Conservation (phyloP, 1,284 basidiomycete species). For the Heterobasidion irregulare region DNA sequence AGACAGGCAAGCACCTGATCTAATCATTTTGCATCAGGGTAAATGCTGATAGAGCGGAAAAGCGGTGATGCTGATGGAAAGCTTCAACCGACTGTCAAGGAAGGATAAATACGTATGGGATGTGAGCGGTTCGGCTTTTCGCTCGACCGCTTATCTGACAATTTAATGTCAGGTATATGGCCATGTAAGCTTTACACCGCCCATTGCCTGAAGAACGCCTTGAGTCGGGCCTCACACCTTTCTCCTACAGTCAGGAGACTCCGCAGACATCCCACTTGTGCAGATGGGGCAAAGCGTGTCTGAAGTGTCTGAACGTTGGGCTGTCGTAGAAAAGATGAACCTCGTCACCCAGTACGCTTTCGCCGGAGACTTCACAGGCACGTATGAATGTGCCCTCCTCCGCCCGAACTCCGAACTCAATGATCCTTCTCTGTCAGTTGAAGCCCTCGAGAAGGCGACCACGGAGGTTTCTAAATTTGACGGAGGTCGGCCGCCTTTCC, state of each 20-base stretch:
- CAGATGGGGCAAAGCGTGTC: conserved; percentile 36
- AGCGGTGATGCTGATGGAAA: conserved; percentile 65
- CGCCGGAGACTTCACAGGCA: conserved; percentile 57
- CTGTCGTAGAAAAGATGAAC: conserved; percentile 58
- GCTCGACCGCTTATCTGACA: not conserved
- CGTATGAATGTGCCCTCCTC: conserved; percentile 5
- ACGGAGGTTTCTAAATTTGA: conserved; percentile 52
- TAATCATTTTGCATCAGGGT: conserved; percentile 26
- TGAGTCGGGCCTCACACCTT: not conserved
- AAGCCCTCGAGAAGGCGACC: conserved; percentile 55
- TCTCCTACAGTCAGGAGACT: conserved; percentile 49
- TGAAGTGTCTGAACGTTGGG: conserved; percentile 51
- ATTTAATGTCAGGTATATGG: conserved; percentile 42
- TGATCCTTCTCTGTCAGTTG: conserved; percentile 29
- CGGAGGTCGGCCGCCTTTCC: conserved; percentile 30
- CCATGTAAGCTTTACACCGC: conserved; percentile 36
- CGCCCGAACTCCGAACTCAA: not conserved
- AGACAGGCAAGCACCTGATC: conserved; percentile 37
- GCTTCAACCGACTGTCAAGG: conserved; percentile 48
- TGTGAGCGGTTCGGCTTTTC: conserved; percentile 29
- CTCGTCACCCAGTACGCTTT: conserved; percentile 62
- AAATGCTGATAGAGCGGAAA: conserved; percentile 53
- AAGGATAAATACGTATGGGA: conserved; percentile 70
- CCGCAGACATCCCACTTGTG: conserved; percentile 45
- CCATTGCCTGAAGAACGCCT: not conserved